phyloP scores from a whole-genome alignment of 192 early-diverging fungal genomes.

The Umbelopsis isabellina region DNA sequence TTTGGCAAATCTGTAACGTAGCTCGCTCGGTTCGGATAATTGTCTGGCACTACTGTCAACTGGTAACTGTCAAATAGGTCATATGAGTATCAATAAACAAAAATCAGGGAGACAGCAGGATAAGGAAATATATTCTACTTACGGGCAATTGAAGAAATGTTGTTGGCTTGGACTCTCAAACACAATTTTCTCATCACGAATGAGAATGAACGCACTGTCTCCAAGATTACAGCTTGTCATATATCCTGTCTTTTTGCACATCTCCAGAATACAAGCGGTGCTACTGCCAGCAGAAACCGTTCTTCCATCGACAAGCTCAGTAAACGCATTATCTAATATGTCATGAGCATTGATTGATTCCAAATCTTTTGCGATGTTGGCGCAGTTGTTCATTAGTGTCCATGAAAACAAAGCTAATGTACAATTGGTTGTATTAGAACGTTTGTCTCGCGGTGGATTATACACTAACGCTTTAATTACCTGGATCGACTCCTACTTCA shows the following conservation, averaged over 20 bases:
- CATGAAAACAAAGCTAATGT: constrained; percentile 57
- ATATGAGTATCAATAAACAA: neutral
- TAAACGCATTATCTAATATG: constrained; percentile 56
- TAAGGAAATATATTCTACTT: constrained; percentile 9
- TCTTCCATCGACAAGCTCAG: constrained; percentile 48
- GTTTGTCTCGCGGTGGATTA: neutral
- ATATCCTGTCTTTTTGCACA: constrained; percentile 57
- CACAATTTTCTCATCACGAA: constrained; percentile 55
- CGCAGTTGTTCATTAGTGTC: constrained; percentile 66
- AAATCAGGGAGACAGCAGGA: neutral
- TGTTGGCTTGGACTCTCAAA: constrained; percentile 64
- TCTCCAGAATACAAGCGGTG: constrained; percentile 59
- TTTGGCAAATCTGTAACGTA: constrained; percentile 60
- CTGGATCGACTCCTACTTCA: constrained; percentile 46
- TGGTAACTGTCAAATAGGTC: constrained; percentile 47
- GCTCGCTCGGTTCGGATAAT: constrained; percentile 51
- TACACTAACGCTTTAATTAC: constrained; percentile 2
- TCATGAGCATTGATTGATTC: constrained; percentile 50
- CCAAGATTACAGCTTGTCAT: constrained; percentile 58
- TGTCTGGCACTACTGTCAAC: constrained; percentile 56
- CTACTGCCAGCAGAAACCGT: constrained; percentile 60
- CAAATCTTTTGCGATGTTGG: constrained; percentile 45
- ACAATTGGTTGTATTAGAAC: constrained; percentile 31
- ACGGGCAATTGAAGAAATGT: constrained; percentile 67
- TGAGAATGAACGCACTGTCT: constrained; percentile 59